Percentiles rank a stretch among this genome's conserved stretches.
phyloP scores from a whole-genome alignment of 2,329 filamentous ascomycete species.

The Botrytis deweyae region DNA sequence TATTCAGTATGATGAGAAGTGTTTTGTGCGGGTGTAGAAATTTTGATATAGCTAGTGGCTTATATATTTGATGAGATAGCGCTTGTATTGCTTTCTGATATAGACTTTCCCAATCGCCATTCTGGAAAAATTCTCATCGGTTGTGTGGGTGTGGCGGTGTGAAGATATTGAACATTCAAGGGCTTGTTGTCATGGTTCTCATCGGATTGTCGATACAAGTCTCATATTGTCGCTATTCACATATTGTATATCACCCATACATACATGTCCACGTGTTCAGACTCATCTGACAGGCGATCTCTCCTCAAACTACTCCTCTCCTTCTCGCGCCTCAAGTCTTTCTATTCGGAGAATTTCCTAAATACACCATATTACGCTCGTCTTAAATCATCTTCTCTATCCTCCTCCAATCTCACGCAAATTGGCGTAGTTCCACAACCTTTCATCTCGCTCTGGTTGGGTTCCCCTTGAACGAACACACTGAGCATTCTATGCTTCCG shows the following conservation, averaged over 20 bases:
- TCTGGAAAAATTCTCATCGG: neutral
- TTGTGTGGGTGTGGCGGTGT: neutral
- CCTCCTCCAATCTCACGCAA: neutral
- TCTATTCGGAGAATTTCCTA: too few relatives aligned
- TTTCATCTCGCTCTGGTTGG: neutral
- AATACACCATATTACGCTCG: neutral
- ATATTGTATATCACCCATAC: neutral
- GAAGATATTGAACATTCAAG: neutral
- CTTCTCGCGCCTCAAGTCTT: neutral
- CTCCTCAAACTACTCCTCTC: neutral
- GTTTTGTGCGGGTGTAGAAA: neutral
- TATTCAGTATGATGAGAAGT: neutral
- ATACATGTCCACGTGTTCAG: neutral
- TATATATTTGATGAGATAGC: neutral
- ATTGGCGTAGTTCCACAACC: neutral
- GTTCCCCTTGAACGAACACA: neutral
- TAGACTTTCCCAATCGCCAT: neutral
- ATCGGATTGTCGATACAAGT: neutral
- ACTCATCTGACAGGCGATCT: neutral
- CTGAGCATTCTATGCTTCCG: neutral
- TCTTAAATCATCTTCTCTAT: neutral
- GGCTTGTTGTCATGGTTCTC: neutral
- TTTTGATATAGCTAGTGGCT: neutral
- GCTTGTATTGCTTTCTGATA: neutral
- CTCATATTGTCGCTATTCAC: neutral